These are phyloP conservation scores for Saccharomycopsis fibuligera DNA, from an alignment of 805 yeast species.

Conservation along the genomic window DNA sequence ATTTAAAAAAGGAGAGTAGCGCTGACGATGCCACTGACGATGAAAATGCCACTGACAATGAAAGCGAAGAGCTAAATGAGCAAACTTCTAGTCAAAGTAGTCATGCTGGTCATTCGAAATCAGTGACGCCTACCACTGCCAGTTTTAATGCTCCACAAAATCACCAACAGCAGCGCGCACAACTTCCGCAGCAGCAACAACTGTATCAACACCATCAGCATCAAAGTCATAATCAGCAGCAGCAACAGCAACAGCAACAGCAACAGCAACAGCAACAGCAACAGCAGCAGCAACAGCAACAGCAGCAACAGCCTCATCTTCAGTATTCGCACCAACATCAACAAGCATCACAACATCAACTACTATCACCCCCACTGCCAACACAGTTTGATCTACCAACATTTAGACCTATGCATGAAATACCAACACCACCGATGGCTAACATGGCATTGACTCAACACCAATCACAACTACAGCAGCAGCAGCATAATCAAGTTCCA, in stretches of 20 bases:
- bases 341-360: neutral
- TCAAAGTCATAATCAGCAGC: too few species aligned
- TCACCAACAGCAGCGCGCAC: neutral
- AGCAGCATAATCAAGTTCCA: neutral
- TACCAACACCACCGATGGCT: too few species aligned
- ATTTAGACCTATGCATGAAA: too few species aligned
- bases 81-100: neutral
- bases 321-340: neutral
- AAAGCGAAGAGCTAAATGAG: neutral
- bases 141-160: neutral
- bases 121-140: neutral
- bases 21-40: conserved; percentile 9
- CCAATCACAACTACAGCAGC: neutral
- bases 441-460: too few species aligned
- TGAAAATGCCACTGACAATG: conserved; percentile 1
- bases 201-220: neutral
- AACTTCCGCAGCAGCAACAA: neutral
- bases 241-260: neutral
- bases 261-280: neutral
- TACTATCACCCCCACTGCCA: neutral
- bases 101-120: neutral
- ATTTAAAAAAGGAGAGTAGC: neutral
- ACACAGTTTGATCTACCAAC: too few species aligned
- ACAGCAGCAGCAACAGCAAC: neutral
- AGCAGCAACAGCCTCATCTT: neutral